A percentile compares a stretch with the other conserved stretches of the same genome.
Conservation (phyloP, 2,329 filamentous ascomycete species). For the Ustulina deusta region DNA sequence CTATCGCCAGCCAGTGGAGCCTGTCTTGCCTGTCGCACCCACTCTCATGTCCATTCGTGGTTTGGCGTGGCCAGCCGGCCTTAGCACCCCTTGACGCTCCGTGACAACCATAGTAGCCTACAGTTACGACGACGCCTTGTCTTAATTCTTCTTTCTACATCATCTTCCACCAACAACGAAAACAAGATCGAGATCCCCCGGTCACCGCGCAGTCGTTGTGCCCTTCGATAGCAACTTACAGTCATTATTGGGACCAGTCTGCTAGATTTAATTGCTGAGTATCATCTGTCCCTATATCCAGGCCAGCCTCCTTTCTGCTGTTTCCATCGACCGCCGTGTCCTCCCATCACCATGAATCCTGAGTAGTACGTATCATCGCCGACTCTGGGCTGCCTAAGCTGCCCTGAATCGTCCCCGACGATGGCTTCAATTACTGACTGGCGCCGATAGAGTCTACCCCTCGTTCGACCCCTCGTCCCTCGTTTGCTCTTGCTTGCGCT, state of each 20-base stretch:
- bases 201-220: constrained; percentile 29
- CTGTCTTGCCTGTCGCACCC: constrained; percentile 6
- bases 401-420: constrained; percentile 14
- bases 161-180: constrained; percentile 44
- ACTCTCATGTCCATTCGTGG: constrained; percentile 31
- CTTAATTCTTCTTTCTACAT: constrained; percentile 51
- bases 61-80: constrained; percentile 34
- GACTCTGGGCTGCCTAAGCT: constrained; percentile 35
- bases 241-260: constrained; percentile 31
- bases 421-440: constrained; percentile 37
- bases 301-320: constrained; percentile 37
- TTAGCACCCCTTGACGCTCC: constrained; percentile 46
- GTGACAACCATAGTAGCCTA: constrained; percentile 48
- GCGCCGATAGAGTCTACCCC: constrained; percentile 43
- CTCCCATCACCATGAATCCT: constrained; percentile 80
- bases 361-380: constrained; percentile 78
- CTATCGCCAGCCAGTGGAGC: constrained; percentile 16
- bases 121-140: constrained; percentile 44
- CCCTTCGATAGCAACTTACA: constrained; percentile 30
- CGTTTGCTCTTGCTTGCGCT: constrained; percentile 27
- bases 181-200: constrained; percentile 32
- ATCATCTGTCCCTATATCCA: constrained; percentile 16
- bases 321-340: constrained; percentile 43
- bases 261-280: constrained; percentile 29
- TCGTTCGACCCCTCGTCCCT: constrained; percentile 20